These are phyloP conservation scores for Blastocrithidia nonstop DNA, from an alignment of 208 protist genomes.

Conservation along the genomic window DNA sequence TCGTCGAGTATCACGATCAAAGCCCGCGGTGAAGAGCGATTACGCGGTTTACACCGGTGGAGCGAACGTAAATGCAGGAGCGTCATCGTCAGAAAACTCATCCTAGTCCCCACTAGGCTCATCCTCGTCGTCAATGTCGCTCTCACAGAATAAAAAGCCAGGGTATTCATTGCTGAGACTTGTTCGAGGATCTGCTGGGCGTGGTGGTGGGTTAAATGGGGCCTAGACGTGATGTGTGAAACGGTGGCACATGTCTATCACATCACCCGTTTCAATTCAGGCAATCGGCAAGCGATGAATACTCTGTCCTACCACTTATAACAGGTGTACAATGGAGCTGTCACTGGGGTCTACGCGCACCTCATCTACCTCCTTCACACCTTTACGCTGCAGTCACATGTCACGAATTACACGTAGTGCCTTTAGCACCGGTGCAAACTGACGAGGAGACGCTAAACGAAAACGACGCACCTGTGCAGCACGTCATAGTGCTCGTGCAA, in stretches of 20 bases:
- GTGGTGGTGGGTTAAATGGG: constrained; percentile 70
- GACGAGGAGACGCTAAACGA: constrained; percentile 41
- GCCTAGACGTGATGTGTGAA: constrained; percentile 46
- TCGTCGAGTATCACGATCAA: constrained; percentile 73
- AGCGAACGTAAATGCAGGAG: constrained; percentile 74
- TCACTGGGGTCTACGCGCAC: constrained; percentile 37
- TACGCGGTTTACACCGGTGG: constrained; percentile 68
- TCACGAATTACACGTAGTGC: constrained; percentile 69
- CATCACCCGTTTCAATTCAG: constrained; percentile 86
- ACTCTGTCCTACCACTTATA: constrained; percentile 58
- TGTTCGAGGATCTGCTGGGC: constrained; percentile 76
- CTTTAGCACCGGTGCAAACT: constrained; percentile 75
- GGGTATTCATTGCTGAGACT: constrained; percentile 78
- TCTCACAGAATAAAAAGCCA: constrained; percentile 79
- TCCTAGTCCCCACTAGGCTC: constrained; percentile 68
- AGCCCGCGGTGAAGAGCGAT: constrained; percentile 75
- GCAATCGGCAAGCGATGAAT: constrained; percentile 78
- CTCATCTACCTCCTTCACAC: constrained; percentile 34
- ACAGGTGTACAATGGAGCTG: constrained; percentile 46
- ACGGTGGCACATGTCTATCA: constrained; percentile 79
- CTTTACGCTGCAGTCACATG: constrained; percentile 50
- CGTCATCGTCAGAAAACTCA: constrained; percentile 84
- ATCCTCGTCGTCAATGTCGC: constrained; percentile 78
- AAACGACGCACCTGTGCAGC: constrained; percentile 53
- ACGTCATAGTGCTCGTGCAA: constrained; percentile 40